A percentile compares a stretch with the other conserved stretches of the same genome.
Evolutionary conservation across 129 eudicot species (phyloP).

Genomic region (Saussurea involucrata): DNA sequence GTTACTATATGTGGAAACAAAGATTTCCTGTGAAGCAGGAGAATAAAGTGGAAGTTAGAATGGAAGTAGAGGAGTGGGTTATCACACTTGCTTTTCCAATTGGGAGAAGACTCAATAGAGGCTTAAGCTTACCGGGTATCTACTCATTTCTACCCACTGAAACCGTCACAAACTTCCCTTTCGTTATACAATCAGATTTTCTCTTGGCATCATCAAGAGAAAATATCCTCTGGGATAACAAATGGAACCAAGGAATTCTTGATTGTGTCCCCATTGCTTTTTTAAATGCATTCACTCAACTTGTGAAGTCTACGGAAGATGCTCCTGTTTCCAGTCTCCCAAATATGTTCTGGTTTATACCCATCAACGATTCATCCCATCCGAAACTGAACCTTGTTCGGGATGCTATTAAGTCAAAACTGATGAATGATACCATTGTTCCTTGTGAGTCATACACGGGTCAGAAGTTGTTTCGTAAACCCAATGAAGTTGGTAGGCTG

Average conservation of each 20-base stretch:
- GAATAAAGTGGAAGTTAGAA: slow-evolving; percentile 37
- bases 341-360: slow-evolving; percentile 31
- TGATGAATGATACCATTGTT: slow-evolving; percentile 35
- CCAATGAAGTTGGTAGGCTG: slow-evolving; percentile 48
- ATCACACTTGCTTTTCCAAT: slow-evolving; percentile 50
- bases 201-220: slow-evolving; percentile 52
- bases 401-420: slow-evolving; percentile 27
- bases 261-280: slow-evolving; percentile 39
- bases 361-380: slow-evolving; percentile 21
- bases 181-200: slow-evolving; percentile 54
- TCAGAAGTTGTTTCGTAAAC: slow-evolving; percentile 45
- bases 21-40: slow-evolving; percentile 47
- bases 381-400: slow-evolving; percentile 27
- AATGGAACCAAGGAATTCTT: slow-evolving; percentile 54
- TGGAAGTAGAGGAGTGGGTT: slow-evolving; percentile 56
- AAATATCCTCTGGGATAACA: slow-evolving; percentile 41
- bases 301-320: slow-evolving; percentile 28
- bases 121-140: slow-evolving; percentile 38
- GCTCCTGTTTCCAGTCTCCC: slow-evolving; percentile 34
- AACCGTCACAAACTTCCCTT: slow-evolving; percentile 47
- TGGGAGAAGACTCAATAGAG: slow-evolving; percentile 45
- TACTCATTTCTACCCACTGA: slow-evolving; percentile 57
- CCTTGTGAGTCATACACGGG: slow-evolving; percentile 42
- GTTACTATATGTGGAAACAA: slow-evolving; percentile 63
- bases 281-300: slow-evolving; percentile 40